A percentile compares a stretch with the other conserved stretches of the same genome.
These are phyloP conservation scores for Agrostemma githago DNA, from an alignment of 148 eudicot genomes.

Conservation along the genomic window DNA sequence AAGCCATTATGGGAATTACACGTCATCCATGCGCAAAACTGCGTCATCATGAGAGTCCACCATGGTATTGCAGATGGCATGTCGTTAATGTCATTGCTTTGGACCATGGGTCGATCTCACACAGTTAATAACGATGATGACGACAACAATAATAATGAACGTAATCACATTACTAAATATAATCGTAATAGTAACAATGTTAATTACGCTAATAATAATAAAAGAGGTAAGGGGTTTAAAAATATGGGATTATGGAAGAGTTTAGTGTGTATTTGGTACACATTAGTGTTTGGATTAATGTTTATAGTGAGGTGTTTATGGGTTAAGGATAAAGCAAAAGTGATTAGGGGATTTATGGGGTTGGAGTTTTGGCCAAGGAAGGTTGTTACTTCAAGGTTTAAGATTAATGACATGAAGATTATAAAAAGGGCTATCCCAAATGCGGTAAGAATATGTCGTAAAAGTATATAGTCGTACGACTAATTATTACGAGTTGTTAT, in stretches of 20 bases:
- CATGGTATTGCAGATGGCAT: slow-evolving; percentile 72
- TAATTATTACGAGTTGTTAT: too few relatives aligned
- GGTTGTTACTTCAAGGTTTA: slow-evolving; percentile 51
- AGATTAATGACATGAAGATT: slow-evolving; percentile 49
- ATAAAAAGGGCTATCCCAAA: slow-evolving; percentile 46
- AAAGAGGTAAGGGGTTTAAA: not conserved
- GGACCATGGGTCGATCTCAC: slow-evolving; percentile 25
- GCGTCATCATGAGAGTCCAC: slow-evolving; percentile 47
- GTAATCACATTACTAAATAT: not conserved
- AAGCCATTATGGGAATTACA: slow-evolving; percentile 77
- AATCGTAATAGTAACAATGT: not conserved
- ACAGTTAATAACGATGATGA: not conserved
- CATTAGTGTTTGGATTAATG: slow-evolving; percentile 32
- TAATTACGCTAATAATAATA: not conserved
- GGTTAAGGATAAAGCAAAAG: slow-evolving; percentile 40
- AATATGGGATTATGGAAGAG: slow-evolving; percentile 17
- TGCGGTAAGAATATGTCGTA: slow-evolving; percentile 34
- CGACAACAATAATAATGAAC: not conserved
- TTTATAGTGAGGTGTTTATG: slow-evolving; percentile 38
- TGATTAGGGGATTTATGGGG: slow-evolving; percentile 52
- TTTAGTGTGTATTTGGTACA: slow-evolving; percentile 36
- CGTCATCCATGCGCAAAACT: slow-evolving; percentile 35
- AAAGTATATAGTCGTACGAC: too few relatives aligned
- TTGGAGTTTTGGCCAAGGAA: slow-evolving; percentile 74
- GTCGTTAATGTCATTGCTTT: slow-evolving; percentile 51